Evolutionary conservation across 352 stramenopile genomes (phyloP).

Genomic region (Pelagophyceae sp.): DNA sequence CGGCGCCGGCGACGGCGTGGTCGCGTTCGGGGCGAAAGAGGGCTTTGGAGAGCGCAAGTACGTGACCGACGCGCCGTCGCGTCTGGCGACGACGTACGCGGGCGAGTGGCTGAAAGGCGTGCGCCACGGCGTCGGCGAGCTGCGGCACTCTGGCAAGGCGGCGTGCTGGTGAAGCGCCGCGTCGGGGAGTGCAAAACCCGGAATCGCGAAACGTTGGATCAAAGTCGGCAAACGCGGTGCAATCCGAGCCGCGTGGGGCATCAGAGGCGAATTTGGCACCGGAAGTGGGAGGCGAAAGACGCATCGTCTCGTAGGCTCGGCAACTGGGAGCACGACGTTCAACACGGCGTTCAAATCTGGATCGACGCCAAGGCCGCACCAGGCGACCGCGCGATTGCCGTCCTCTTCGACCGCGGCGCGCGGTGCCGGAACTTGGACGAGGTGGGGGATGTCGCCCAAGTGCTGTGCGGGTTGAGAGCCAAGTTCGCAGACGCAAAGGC

Average conservation of each 20-base stretch:
- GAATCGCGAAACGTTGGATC: too few species aligned
- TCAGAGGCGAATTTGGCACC: too few species aligned
- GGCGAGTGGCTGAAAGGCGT: neutral
- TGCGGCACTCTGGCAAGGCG: neutral
- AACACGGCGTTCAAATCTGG: constrained; percentile 12
- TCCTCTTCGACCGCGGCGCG: neutral
- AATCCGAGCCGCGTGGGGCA: too few species aligned
- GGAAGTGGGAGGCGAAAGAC: too few species aligned
- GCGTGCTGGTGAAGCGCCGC: too few species aligned
- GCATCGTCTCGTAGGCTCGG: constrained; percentile 2
- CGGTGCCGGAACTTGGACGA: neutral
- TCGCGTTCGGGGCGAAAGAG: neutral
- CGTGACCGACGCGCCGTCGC: neutral
- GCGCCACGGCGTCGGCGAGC: neutral
- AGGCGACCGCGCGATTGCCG: neutral
- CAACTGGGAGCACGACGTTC: neutral
- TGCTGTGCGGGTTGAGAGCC: neutral
- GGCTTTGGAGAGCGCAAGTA: neutral
- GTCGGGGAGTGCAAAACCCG: too few species aligned
- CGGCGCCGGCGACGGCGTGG: neutral
- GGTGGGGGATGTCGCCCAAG: neutral
- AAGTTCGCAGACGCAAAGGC: neutral
- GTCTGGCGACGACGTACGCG: neutral
- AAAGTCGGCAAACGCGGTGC: too few species aligned
- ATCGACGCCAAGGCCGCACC: neutral